Conservation (phyloP, 192 early-diverging fungal species). For the Coemansia reversa region DNA sequence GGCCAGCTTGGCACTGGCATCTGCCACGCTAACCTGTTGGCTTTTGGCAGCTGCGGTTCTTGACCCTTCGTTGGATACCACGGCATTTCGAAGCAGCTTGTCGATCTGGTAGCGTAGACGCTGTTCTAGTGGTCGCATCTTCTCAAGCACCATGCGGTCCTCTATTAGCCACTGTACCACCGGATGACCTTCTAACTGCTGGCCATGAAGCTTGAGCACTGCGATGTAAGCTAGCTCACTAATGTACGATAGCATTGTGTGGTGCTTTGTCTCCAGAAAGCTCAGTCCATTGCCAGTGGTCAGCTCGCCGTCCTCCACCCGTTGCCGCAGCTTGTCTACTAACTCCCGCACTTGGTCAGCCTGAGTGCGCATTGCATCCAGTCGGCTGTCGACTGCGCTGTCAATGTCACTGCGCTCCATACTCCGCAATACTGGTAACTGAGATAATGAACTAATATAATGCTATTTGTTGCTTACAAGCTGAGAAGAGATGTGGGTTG, state of each 20-base stretch:
- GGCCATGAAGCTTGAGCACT: constrained; percentile 77
- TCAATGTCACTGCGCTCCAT: background rate
- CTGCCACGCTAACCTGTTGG: background rate
- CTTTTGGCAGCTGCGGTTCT: constrained; percentile 19
- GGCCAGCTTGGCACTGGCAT: constrained; percentile 48
- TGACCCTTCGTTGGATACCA: constrained; percentile 47
- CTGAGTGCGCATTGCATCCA: constrained; percentile 30
- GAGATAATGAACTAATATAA: background rate
- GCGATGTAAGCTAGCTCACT: constrained; percentile 72
- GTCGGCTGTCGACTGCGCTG: constrained; percentile 19
- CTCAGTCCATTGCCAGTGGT: constrained; percentile 79
- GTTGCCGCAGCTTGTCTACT: constrained; percentile 42
- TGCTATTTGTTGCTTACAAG: background rate
- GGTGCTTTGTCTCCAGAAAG: constrained; percentile 87
- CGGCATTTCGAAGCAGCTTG: constrained; percentile 77
- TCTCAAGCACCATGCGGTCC: constrained; percentile 83
- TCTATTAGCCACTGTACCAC: constrained; percentile 71
- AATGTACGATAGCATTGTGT: constrained; percentile 84
- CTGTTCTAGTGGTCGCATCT: constrained; percentile 89
- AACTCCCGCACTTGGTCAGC: constrained; percentile 49
- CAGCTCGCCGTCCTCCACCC: constrained; percentile 58
- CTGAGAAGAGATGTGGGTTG: too few relatives aligned
- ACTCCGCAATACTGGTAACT: background rate
- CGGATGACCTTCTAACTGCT: constrained; percentile 60
- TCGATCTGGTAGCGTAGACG: constrained; percentile 97